A percentile compares a stretch with the other conserved stretches of the same genome.
Evolutionary conservation across 2,329 filamentous ascomycete genomes (phyloP).

Genomic region (Proliferodiscus dingleyae): DNA sequence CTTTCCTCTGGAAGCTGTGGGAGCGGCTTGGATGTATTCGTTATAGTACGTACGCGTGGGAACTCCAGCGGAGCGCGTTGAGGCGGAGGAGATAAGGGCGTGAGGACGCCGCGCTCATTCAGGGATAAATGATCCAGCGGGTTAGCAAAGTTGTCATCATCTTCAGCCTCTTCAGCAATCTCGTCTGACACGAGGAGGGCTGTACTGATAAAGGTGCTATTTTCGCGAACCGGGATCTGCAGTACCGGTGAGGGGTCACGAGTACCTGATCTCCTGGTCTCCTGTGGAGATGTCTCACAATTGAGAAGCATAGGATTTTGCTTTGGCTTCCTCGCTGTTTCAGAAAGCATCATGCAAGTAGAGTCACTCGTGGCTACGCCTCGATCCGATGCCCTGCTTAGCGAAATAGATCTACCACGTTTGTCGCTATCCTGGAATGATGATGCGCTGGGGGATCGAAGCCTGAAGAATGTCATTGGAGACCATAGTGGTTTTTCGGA

Average conservation of each 20-base stretch:
- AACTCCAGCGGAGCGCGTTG: constrained; percentile 9
- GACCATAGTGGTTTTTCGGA: constrained; percentile 27
- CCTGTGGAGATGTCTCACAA: constrained; percentile 19
- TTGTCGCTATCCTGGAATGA: constrained; percentile 10
- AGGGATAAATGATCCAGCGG: constrained; percentile 17
- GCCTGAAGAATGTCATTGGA: constrained; percentile 26
- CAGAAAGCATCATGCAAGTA: constrained; percentile 3
- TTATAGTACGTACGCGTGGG: constrained; percentile 6
- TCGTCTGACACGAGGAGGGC: constrained; percentile 41
- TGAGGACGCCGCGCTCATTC: constrained; percentile 20
- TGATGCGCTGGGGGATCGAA: constrained; percentile 15
- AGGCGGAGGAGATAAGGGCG: constrained; percentile 26
- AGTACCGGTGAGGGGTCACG: constrained; percentile 45
- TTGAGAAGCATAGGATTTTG: constrained; percentile 19
- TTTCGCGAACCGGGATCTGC: neutral
- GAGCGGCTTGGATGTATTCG: constrained; percentile 24
- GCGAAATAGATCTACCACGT: constrained; percentile 22
- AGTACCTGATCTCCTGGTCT: constrained; percentile 11
- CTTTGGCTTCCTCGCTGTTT: constrained; percentile 9
- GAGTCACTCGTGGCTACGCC: constrained; percentile 9
- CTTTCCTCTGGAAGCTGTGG: constrained; percentile 24
- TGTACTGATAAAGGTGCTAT: constrained; percentile 42
- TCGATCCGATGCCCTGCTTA: constrained; percentile 13
- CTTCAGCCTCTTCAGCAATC: constrained; percentile 46
- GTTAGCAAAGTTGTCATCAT: constrained; percentile 60